Evolutionary conservation across 169 alveolate genomes (phyloP), one percentile per base, ranked within the genome.

Genomic region (Plasmodium yoelii): DNA sequence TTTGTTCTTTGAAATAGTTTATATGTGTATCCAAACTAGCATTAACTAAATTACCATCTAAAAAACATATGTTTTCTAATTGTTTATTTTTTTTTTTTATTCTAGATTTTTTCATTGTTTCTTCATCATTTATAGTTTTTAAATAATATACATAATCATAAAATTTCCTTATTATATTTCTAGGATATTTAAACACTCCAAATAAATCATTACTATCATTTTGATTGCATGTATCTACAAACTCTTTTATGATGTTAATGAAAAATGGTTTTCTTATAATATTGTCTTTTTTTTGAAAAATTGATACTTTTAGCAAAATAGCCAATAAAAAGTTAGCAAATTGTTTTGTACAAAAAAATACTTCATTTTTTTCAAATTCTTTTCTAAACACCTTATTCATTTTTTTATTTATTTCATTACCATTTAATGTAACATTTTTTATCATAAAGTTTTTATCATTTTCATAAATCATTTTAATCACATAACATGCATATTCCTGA

Each of bases 401-500:
- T 39, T 57, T 26, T 39, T 59, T 34, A 46, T 22, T 28, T 5
- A 26, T 18, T 10, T 65, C 73, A 6, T 69, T 55, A 44, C 19
- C 91, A 84, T 55, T 84, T 47, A 84, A 51, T 61, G 46, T 69
- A 56, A 84, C 42, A 84, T 69, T 19, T 68, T 68, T 51, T 26
- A 84, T 19, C 49, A 84, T 46, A 46, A 84, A 84, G 13, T 57
- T 24, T 22, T n/a, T 49, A 59, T 84, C 57, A 64, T 84, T 84
- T 69, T 84, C 67, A 51, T 84, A 84, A 57, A 84, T 84, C 73
- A 28, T 84, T 61, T 69, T 61, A 57, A 84, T 84, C 46, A 84
- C 84, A 84, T 56, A 47, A 15, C 75, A 67, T 18, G 91, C 65
- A 84, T 84, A 68, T 61, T 57, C 70, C 47, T 57, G 42, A 28